Evolutionary conservation across 441 rosid genomes (phyloP).

Genomic region (Eruca vesicaria): DNA sequence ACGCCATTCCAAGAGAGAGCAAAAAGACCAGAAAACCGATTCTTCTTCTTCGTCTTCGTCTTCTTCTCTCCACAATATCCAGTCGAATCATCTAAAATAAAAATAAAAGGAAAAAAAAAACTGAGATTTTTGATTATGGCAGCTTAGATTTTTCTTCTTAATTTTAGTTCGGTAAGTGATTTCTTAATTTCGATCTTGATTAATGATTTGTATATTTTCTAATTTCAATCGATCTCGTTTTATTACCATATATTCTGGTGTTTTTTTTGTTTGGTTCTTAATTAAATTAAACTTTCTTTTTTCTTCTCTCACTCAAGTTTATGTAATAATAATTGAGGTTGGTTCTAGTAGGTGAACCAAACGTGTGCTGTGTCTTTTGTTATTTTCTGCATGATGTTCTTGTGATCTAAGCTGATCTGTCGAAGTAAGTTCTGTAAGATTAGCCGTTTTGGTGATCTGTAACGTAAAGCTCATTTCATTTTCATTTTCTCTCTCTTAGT

Average conservation of each 20-base stretch:
- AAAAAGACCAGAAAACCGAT: conserved; percentile 27
- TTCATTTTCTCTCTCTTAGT: conserved; percentile 11
- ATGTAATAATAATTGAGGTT: conserved; percentile 21
- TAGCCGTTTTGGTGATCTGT: conserved; percentile 16
- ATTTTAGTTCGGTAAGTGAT: conserved; percentile 33
- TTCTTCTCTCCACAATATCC: conserved; percentile 30
- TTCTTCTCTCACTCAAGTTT: neutral
- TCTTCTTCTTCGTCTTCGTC: conserved; percentile 4
- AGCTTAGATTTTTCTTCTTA: conserved; percentile 17
- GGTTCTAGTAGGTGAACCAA: conserved; percentile 28
- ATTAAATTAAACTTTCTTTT: neutral
- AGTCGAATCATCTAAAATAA: conserved; percentile 17
- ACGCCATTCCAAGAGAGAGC: conserved; percentile 36
- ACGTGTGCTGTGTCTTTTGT: conserved; percentile 20
- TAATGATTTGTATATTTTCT: neutral
- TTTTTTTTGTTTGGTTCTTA: conserved; percentile 1
- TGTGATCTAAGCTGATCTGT: conserved; percentile 40
- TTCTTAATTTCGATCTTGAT: conserved; percentile 16
- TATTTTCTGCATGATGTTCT: conserved; percentile 8
- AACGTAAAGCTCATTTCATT: conserved; percentile 4
- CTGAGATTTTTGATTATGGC: conserved; percentile 12
- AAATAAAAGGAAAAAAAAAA: neutral
- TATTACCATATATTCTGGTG: neutral
- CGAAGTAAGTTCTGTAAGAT: conserved; percentile 28
- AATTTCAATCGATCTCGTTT: conserved; percentile 3